Evolutionary conservation across 495 filamentous ascomycete genomes (phyloP).

Genomic region (Hypoxylon perforatum): DNA sequence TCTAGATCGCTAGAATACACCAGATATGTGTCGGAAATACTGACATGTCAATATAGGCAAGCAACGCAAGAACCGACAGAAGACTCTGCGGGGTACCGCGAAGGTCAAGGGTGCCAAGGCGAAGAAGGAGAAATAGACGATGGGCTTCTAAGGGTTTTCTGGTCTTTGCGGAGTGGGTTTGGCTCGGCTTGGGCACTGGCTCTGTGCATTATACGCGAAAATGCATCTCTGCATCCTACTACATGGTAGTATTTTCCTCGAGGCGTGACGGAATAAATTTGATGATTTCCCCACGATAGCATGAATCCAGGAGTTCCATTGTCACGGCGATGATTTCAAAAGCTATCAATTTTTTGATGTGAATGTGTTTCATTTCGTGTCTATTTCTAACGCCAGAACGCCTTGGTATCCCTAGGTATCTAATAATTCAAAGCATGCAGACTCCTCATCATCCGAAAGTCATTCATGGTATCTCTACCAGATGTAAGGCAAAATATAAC

Average conservation of each 20-base stretch:
- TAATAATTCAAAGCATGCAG: constrained; percentile 5
- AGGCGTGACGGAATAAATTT: constrained; percentile 43
- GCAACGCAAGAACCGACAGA: constrained; percentile 99
- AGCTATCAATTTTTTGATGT: constrained; percentile 1
- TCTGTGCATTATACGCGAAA: constrained; percentile 40
- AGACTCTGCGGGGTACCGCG: constrained; percentile 96
- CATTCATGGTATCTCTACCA: constrained; percentile 12
- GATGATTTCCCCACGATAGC: constrained; percentile 43
- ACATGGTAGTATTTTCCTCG: constrained; percentile 36
- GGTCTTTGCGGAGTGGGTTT: constrained; percentile 39
- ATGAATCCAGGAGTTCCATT: constrained; percentile 42
- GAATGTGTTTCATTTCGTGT: constrained; percentile 13
- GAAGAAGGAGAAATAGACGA: constrained; percentile 68
- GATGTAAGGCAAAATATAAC: constrained; percentile 1
- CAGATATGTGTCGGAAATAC: background rate
- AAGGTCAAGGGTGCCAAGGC: constrained; percentile 88
- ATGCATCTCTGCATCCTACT: constrained; percentile 42
- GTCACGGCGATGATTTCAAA: constrained; percentile 24
- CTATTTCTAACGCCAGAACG: constrained; percentile 23
- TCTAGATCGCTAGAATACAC: background rate
- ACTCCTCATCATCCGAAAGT: constrained; percentile 11
- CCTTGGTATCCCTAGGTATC: constrained; percentile 32
- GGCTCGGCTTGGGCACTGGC: constrained; percentile 40
- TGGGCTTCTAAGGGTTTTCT: constrained; percentile 41
- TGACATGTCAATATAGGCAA: constrained; percentile 78